Percentiles rank a stretch among this genome's conserved stretches.
Evolutionary conservation across 495 filamentous ascomycete genomes (phyloP).

Genomic region (Penicillium argentinense): DNA sequence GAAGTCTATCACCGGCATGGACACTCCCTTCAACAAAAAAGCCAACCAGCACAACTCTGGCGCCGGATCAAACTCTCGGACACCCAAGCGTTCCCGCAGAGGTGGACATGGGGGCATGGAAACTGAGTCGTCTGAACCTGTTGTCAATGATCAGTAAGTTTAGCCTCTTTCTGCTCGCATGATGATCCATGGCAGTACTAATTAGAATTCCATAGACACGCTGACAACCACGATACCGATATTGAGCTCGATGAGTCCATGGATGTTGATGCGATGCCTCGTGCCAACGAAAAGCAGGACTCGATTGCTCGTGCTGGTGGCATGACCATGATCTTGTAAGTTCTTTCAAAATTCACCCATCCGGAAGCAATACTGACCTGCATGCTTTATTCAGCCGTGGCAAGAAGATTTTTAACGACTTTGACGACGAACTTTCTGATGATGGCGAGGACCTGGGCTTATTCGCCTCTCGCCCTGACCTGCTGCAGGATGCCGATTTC

Average conservation of each 20-base stretch:
- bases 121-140: too few relatives aligned
- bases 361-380: slow-evolving; percentile 52
- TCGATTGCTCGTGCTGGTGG: not conserved
- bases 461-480: slow-evolving; percentile 28
- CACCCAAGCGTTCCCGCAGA: slow-evolving; percentile 2
- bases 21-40: slow-evolving; percentile 75
- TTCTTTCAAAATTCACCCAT: slow-evolving; percentile 35
- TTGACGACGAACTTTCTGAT: slow-evolving; percentile 49
- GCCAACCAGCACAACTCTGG: too few relatives aligned
- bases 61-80: too few relatives aligned
- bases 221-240: not conserved
- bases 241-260: too few relatives aligned
- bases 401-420: slow-evolving; percentile 73
- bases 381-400: slow-evolving; percentile 64
- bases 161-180: too few relatives aligned
- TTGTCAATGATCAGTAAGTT: not conserved
- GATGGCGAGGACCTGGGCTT: slow-evolving; percentile 52
- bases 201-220: not conserved
- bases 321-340: slow-evolving; percentile 22
- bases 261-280: too few relatives aligned
- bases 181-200: not conserved
- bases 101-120: too few relatives aligned
- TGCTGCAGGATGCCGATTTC: slow-evolving; percentile 12
- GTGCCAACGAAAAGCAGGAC: too few relatives aligned
- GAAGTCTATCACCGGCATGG: slow-evolving; percentile 58